Base-by-base conservation (phyloP, 768 basidiomycete species). In the Podaxis sp. region DNA sequence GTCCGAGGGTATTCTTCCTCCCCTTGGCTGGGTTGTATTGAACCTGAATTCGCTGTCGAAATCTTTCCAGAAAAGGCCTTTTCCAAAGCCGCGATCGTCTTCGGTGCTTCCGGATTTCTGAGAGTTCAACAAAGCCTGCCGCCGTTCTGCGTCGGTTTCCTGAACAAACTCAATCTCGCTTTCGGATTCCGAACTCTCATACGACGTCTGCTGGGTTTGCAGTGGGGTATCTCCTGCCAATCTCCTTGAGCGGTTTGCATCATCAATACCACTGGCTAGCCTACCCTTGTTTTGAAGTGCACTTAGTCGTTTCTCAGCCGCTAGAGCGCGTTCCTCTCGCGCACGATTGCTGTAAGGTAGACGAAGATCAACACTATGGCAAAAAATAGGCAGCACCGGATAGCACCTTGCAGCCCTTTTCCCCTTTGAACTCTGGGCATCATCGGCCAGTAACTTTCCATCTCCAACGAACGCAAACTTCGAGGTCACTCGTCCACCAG, bases 261-360 rank as follows among this genome's bases (percentile, higher is more conserved):
- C 23, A 11, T 23, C 25, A 9, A 23, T 9, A 25, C 47, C 25
- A 23, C 23, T 23, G 14, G 18, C 25, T 13, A 13, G 13, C 47
- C 11, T 59, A 74, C 75, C 64, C 65, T 67, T 67, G 32, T 61
- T 47, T 50, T 69, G 55, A 40, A 86, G 66, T 7, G 78, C 76
- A 52, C 71, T 72, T 11, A 90, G 55, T 36, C 92, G 80, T 21
- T 74, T 77, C 71, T 93, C 89, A 5, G 82, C 83, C n/a, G 91
- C 91, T 37, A 85, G 64, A 1, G 90, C 91, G 59, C 91, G 80
- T 68, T 91, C 89, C 64, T 91, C 90, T 61, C 91, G 76, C 13
- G 90, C 91, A 35, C 88, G 80, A 69, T 91, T 91, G 69, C 91
- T 94, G 67, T 21, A 13, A 52, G 50, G 53, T 23, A 32, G 52